Percentiles rank a stretch among this genome's conserved stretches.
phyloP scores from a whole-genome alignment of 768 basidiomycete species.

The Tulasnella sp. region DNA sequence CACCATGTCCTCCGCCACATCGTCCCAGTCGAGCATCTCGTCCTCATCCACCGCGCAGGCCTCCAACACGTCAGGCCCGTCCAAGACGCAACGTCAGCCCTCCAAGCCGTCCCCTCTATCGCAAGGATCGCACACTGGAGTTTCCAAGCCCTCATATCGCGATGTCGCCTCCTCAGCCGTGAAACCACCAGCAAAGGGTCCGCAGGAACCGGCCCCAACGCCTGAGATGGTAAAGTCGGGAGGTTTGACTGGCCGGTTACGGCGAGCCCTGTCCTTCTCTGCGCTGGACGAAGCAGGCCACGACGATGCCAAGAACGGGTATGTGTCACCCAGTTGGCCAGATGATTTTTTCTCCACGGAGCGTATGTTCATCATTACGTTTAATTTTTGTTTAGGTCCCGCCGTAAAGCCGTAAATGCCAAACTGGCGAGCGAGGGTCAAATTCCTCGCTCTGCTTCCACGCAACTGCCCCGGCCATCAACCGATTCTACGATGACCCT shows the following conservation, averaged over 20 bases:
- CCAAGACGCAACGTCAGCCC: slow-evolving; percentile 17
- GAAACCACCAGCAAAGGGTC: slow-evolving; percentile 2
- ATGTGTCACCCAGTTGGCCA: neutral
- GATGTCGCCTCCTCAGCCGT: neutral
- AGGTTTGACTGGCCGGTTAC: slow-evolving; percentile 67
- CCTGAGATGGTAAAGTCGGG: slow-evolving; percentile 28
- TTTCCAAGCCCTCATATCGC: neutral
- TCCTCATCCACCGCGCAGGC: slow-evolving; percentile 24
- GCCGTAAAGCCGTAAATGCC: slow-evolving; percentile 15
- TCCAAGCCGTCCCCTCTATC: slow-evolving; percentile 57
- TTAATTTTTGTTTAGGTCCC: neutral
- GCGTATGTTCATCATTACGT: neutral
- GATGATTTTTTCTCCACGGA: neutral
- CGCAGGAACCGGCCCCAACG: slow-evolving; percentile 31
- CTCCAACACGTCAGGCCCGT: slow-evolving; percentile 19
- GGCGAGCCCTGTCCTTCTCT: slow-evolving; percentile 60
- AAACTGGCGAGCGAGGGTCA: slow-evolving; percentile 12
- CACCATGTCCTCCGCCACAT: slow-evolving; percentile 17
- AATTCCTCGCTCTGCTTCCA: neutral
- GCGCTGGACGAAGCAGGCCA: slow-evolving; percentile 45
- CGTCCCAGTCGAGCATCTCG: slow-evolving; percentile 23
- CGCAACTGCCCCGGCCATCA: neutral
- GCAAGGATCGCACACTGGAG: slow-evolving; percentile 30
- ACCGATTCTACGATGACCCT: neutral
- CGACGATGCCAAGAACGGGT: slow-evolving; percentile 8